A percentile compares a stretch with the other conserved stretches of the same genome.
These are phyloP conservation scores for Mucor circinelloides DNA, from an alignment of 371 early-diverging fungal species.

Conservation along the genomic window DNA sequence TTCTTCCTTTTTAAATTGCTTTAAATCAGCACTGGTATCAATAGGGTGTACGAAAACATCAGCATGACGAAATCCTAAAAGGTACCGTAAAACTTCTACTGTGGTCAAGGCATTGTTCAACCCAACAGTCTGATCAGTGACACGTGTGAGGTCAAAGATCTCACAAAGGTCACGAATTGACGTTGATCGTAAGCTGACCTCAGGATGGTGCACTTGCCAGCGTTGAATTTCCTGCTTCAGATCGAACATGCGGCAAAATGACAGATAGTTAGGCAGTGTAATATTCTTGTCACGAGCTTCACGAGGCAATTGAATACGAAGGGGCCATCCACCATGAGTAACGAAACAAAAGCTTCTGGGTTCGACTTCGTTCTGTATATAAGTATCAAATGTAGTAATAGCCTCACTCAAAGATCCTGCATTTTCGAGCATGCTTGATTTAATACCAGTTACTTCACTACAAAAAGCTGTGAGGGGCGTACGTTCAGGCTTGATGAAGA, in stretches of 20 bases:
- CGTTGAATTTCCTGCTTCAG: conserved; percentile 72
- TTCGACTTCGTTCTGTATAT: conserved; percentile 60
- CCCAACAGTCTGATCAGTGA: conserved; percentile 56
- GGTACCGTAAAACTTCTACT: conserved; percentile 59
- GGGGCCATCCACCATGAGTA: conserved; percentile 76
- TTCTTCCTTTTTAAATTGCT: conserved; percentile 68
- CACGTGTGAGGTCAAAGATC: conserved; percentile 52
- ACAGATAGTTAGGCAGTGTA: conserved; percentile 61
- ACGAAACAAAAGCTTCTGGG: conserved; percentile 73
- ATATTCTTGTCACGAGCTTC: conserved; percentile 74
- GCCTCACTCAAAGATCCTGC: conserved; percentile 67
- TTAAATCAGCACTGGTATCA: conserved; percentile 64
- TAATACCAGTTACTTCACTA: conserved; percentile 69
- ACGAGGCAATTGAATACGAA: conserved; percentile 73
- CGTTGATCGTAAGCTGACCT: conserved; percentile 54
- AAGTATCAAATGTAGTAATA: conserved; percentile 57
- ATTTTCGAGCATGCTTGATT: conserved; percentile 50
- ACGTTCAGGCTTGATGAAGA: conserved; percentile 67
- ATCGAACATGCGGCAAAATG: conserved; percentile 71
- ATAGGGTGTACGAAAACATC: conserved; percentile 71
- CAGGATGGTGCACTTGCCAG: conserved; percentile 68
- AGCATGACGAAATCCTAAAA: conserved; percentile 52
- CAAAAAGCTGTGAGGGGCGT: conserved; percentile 70
- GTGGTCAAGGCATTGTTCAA: conserved; percentile 65
- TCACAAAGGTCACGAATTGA: conserved; percentile 70